These are phyloP conservation scores for Metschnikowia aberdeeniae DNA, from an alignment of 805 yeast genomes.

Conservation along the genomic window DNA sequence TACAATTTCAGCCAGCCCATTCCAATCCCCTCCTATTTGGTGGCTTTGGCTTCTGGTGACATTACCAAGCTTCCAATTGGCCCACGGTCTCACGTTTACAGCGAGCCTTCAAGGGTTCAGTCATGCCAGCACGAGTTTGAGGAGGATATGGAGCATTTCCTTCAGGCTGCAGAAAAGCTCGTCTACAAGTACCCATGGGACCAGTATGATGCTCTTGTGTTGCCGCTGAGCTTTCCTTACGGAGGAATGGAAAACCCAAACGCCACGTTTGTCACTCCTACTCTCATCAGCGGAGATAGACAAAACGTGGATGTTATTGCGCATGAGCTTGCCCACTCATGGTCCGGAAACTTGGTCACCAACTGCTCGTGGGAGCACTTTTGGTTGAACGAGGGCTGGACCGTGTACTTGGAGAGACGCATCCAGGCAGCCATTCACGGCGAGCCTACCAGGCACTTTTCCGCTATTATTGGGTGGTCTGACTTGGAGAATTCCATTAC, in stretches of 20 bases:
- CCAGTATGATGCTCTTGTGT: conserved; percentile 72
- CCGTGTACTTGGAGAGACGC: conserved; percentile 85
- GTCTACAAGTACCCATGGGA: conserved; percentile 83
- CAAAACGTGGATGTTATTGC: conserved; percentile 87
- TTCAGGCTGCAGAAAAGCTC: conserved; percentile 69
- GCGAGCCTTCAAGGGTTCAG: conserved; percentile 66
- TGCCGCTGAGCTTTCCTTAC: conserved; percentile 76
- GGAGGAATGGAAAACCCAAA: conserved; percentile 97
- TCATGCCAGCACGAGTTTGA: conserved; percentile 77
- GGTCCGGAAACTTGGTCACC: conserved; percentile 90
- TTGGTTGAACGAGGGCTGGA: conserved; percentile 96
- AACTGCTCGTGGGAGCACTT: conserved; percentile 91
- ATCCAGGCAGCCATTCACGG: conserved; percentile 78
- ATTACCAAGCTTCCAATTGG: conserved; percentile 65
- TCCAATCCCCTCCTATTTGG: conserved; percentile 81
- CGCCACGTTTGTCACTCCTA: conserved; percentile 87
- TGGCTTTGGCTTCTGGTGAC: conserved; percentile 84
- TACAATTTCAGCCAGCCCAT: conserved; percentile 66
- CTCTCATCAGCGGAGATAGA: conserved; percentile 78
- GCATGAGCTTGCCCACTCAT: conserved; percentile 88
- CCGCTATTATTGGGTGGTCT: conserved; percentile 86
- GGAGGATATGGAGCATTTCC: conserved; percentile 75
- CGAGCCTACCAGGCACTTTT: conserved; percentile 70
- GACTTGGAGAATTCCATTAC: conserved; percentile 65
- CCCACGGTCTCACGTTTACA: conserved; percentile 79